Conservation (phyloP, 2,329 filamentous ascomycete species). For the Corynespora cassiicola region DNA sequence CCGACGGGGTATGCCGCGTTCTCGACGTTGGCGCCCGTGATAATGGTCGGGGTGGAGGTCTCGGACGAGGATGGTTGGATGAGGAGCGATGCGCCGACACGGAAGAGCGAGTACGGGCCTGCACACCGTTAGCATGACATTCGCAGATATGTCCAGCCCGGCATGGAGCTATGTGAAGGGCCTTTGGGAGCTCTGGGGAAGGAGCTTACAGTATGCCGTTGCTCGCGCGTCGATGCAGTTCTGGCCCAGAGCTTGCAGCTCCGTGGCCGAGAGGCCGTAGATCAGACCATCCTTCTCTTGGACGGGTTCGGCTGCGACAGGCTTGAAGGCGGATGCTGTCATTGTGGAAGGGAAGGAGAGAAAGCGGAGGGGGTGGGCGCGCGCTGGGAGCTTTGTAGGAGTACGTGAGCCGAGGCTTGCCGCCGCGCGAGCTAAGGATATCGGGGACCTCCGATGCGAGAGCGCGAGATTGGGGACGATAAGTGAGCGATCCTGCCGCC, state of each 20-base stretch:
- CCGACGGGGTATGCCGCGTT: slow-evolving; percentile 93
- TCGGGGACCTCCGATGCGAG: too few relatives aligned
- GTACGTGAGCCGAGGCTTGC: too few relatives aligned
- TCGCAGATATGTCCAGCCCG: not conserved
- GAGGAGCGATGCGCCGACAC: slow-evolving; percentile 84
- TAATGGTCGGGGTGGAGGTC: slow-evolving; percentile 44
- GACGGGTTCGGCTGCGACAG: slow-evolving; percentile 29
- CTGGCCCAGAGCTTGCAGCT: slow-evolving; percentile 69
- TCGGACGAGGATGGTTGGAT: slow-evolving; percentile 47
- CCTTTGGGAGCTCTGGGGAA: too few relatives aligned
- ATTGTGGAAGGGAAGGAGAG: slow-evolving; percentile 39
- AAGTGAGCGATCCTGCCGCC: too few relatives aligned
- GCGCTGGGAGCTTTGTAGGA: too few relatives aligned
- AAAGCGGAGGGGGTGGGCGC: too few relatives aligned
- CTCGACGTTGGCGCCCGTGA: slow-evolving; percentile 79
- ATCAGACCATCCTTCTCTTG: slow-evolving; percentile 51
- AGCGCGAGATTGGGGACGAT: too few relatives aligned
- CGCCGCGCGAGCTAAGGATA: too few relatives aligned
- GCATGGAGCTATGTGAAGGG: too few relatives aligned
- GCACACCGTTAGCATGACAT: too few relatives aligned
- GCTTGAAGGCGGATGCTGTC: slow-evolving; percentile 36
- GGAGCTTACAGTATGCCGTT: slow-evolving; percentile 76
- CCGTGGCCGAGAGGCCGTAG: slow-evolving; percentile 63
- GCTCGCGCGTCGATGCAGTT: slow-evolving; percentile 75
- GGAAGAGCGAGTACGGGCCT: slow-evolving; percentile 89